Base-by-base conservation (phyloP, 106 monocot genomes). In the Platanthera guangdongensis region DNA sequence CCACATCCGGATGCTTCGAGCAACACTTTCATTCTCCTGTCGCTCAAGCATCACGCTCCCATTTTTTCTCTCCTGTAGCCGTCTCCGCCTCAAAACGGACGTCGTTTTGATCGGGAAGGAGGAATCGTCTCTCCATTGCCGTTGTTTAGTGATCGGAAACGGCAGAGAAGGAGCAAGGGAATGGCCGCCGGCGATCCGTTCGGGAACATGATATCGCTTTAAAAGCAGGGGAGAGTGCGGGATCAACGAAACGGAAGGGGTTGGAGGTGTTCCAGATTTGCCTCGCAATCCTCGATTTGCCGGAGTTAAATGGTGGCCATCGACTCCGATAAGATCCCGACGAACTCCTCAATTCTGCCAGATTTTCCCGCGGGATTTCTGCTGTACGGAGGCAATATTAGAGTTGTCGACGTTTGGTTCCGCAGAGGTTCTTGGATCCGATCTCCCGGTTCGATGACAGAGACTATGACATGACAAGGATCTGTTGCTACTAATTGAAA, bases 191-290 rank as follows among this genome's bases (percentile, higher is more conserved):
- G n/a, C n/a, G n/a, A n/a, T n/a, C n/a, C n/a, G n/a, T n/a, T n/a
- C 21, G 72, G 72, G 50, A 72, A 72, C 15, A 21, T 12, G 72
- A 72, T 9, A 9, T 6, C 72, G 51, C 72, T 72, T 72, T 72
- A 50, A 72, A 72, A 51, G 72, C 72, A 16, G 72, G 19, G 72
- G n/a, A 22, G 50, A 72, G 50, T 1, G 47, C 18, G 65, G 70
- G 45, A 70, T 47, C 70, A 47, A 70, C 14, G 70, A 67, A 70
- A 70, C 70, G 72, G 22, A 72, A n/a, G 22, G 51, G 72, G 51
- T 14, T 48, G 47, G 47, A 47, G 16, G 70, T 32, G 32, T 70
- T 70, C 46, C 10, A 18, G 70, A 70, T 70, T 70, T 67, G 8
- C 18, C 32, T 0, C 12, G 25, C 67, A 11, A 11, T 67, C 67